Evolutionary conservation across 169 alveolate genomes (phyloP), one percentile per base, ranked within the genome.

Genomic region (Prorocentrum cordatum): DNA sequence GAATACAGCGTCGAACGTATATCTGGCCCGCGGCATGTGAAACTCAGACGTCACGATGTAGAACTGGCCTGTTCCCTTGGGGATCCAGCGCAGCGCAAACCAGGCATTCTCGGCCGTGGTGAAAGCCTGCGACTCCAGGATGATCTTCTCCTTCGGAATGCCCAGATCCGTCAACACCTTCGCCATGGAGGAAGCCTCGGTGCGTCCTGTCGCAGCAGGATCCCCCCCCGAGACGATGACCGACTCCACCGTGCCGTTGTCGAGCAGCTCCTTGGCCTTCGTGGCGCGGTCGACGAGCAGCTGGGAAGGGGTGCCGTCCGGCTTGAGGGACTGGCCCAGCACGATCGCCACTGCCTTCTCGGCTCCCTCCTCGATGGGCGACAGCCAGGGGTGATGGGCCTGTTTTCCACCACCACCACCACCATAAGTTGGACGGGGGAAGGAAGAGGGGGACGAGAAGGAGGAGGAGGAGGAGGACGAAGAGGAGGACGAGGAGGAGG

Each of bases 91-190:
- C 64, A 71, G 22, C 26, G 26, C 12, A 32, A 71, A 71, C 83
- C 83, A 71, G 24, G 83, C 83, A 22, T 71, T 71, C 61, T 71
- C 83, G 22, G 83, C 83, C 42, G 83, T 71, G 7, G 83, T 71
- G 22, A 66, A 45, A n/a, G 83, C 83, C 45, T 71, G 83, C 47
- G 83, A 71, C 66, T 71, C 83, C 7, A 3, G 64, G 6, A 71
- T 14, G 6, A 71, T 27, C 10, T 29, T 47, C 18, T 71, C 83
- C 35, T 18, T 27, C 1, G 83, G 83, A 12, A 71, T 54, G 26
- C 83, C 83, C 0, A 20, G 36, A 18, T 26, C 39, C n/a, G 10
- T 47, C 83, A 71, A 35, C 10, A 45, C 59, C 27, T 14, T 10
- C 26, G 83, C 83, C 36, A 20, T 42, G 22, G 27, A 2, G 16